phyloP scores from a whole-genome alignment of 345 rosid species.

The Orychophragmus violaceus region DNA sequence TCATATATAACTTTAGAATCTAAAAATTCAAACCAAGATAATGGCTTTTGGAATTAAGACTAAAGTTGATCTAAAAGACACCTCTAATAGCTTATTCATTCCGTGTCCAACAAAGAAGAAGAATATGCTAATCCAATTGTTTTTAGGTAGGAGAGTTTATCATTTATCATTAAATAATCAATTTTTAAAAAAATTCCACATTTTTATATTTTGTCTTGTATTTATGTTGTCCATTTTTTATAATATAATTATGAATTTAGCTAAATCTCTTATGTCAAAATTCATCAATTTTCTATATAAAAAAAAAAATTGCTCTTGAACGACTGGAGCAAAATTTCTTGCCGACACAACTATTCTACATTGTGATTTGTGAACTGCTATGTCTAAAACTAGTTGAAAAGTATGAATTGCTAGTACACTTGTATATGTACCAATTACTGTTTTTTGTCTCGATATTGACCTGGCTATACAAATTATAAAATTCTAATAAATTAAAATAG shows the following conservation, averaged over 20 bases:
- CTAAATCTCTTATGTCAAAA: neutral
- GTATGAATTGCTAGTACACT: neutral
- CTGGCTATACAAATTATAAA: neutral
- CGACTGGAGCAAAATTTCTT: conserved; percentile 15
- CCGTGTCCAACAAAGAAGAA: neutral
- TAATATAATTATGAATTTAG: neutral
- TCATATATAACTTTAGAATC: neutral
- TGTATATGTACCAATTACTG: neutral
- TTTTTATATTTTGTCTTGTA: no score
- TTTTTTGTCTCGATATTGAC: neutral
- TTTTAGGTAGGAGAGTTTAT: no score
- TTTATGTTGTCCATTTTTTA: neutral
- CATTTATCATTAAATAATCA: no score
- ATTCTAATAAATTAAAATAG: neutral
- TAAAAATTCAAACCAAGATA: neutral
- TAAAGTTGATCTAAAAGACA: neutral
- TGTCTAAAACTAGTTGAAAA: neutral
- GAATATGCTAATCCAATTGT: neutral
- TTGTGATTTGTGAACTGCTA: neutral
- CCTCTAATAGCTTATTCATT: neutral
- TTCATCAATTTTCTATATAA: neutral
- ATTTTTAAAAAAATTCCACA: no score
- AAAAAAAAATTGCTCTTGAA: neutral
- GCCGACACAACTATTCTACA: conserved; percentile 60
- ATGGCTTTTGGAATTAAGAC: neutral